Evolutionary conservation across 2,329 filamentous ascomycete species (phyloP).

Genomic region (Apiospora koreana): DNA sequence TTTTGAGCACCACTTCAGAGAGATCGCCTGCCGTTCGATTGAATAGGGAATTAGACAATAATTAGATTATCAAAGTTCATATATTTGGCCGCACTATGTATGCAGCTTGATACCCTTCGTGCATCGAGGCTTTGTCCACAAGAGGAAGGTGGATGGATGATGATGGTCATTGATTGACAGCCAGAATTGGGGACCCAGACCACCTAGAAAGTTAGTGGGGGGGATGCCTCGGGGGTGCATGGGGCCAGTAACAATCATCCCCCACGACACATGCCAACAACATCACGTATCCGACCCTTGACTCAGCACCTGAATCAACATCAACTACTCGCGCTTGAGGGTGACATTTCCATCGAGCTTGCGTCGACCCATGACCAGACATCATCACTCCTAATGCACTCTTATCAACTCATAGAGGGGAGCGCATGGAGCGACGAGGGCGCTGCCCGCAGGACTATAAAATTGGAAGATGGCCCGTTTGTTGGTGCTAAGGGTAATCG

Average conservation of each 20-base stretch:
- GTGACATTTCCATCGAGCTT: background rate
- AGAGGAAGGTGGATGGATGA: background rate
- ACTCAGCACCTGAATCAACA: background rate
- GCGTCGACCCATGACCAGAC: background rate
- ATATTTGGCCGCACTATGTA: background rate
- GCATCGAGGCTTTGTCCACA: background rate
- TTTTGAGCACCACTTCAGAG: too few relatives aligned
- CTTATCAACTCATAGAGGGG: background rate
- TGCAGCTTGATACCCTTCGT: background rate
- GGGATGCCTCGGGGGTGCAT: background rate
- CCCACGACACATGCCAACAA: background rate
- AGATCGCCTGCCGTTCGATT: background rate
- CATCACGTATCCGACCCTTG: background rate
- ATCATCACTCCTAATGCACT: background rate
- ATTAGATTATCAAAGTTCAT: background rate
- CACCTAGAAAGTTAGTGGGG: background rate
- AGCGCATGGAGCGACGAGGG: background rate
- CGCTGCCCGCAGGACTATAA: background rate
- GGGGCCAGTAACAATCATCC: background rate
- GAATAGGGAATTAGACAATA: background rate
- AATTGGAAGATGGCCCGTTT: background rate
- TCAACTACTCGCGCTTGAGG: background rate
- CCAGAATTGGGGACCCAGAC: background rate
- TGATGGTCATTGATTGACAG: too few relatives aligned
- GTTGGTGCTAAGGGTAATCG: background rate